Percentiles rank a stretch among this genome's conserved stretches.
Evolutionary conservation across 371 early-diverging fungal genomes (phyloP).

Genomic region (Mortierella sp.): DNA sequence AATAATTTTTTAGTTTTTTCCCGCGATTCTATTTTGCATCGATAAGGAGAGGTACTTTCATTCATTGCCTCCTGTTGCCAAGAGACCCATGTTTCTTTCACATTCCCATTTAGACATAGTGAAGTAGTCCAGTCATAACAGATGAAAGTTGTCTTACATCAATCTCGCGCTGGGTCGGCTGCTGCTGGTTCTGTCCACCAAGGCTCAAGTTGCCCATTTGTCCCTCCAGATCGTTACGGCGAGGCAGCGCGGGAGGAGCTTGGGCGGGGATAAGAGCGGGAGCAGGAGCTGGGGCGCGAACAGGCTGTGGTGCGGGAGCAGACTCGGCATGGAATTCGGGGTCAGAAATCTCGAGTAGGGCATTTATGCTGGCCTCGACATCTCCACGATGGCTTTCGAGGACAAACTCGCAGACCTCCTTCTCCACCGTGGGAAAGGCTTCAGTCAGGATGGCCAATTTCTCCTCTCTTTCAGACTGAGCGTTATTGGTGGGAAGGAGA

Average conservation of each 20-base stretch:
- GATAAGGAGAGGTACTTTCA: neutral
- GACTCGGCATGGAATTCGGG: slow-evolving; percentile 49
- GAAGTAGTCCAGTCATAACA: neutral
- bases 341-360: slow-evolving; percentile 57
- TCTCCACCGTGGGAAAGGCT: slow-evolving; percentile 56
- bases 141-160: slow-evolving; percentile 35
- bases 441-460: slow-evolving; percentile 53
- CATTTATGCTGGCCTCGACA: slow-evolving; percentile 57
- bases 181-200: slow-evolving; percentile 23
- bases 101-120: neutral
- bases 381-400: slow-evolving; percentile 56
- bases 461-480: slow-evolving; percentile 39
- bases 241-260: slow-evolving; percentile 42
- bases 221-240: slow-evolving; percentile 15
- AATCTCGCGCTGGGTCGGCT: slow-evolving; percentile 21
- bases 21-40: slow-evolving; percentile 3
- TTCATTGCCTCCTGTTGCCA: neutral
- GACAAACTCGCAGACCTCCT: slow-evolving; percentile 57
- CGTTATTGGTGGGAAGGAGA: slow-evolving; percentile 15
- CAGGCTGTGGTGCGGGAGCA: slow-evolving; percentile 19
- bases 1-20: neutral
- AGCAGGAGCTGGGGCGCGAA: slow-evolving; percentile 5
- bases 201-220: slow-evolving; percentile 30
- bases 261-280: neutral
- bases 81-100: neutral